phyloP scores from a whole-genome alignment of 2,329 filamentous ascomycete genomes.

The Chaetomium sp. region DNA sequence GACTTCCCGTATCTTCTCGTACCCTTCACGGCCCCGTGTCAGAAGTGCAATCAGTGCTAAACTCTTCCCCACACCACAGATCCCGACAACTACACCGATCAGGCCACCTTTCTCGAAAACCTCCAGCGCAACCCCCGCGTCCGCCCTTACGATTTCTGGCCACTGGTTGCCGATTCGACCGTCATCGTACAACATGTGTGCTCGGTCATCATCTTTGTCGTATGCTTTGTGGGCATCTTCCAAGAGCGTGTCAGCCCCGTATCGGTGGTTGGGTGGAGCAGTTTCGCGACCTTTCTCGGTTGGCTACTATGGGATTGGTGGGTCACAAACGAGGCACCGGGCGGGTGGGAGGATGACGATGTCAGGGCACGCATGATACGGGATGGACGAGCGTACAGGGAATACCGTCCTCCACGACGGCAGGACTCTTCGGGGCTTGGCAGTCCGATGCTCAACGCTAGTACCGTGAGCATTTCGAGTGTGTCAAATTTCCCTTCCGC shows the following conservation, averaged over 20 bases:
- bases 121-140: slow-evolving; percentile 90
- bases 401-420: slow-evolving; percentile 17
- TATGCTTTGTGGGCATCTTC: slow-evolving; percentile 87
- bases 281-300: slow-evolving; percentile 72
- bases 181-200: slow-evolving; percentile 97
- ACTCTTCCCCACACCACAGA: slow-evolving; percentile 43
- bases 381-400: slow-evolving; percentile 23
- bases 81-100: slow-evolving; percentile 98
- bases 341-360: slow-evolving; percentile 41
- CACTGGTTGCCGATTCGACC: slow-evolving; percentile 86
- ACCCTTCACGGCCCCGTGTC: not conserved
- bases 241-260: slow-evolving; percentile 82
- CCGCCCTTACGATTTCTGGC: slow-evolving; percentile 97
- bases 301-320: slow-evolving; percentile 92
- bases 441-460: slow-evolving; percentile 15
- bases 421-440: slow-evolving; percentile 18
- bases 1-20: not conserved
- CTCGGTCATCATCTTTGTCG: slow-evolving; percentile 88
- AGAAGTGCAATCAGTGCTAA: not conserved
- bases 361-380: slow-evolving; percentile 33
- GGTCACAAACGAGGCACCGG: slow-evolving; percentile 60
- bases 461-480: slow-evolving; percentile 23
- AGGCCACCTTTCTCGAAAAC: slow-evolving; percentile 91
- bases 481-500: slow-evolving; percentile 32
- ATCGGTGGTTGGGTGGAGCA: slow-evolving; percentile 81